These are phyloP conservation scores for Kregervanrija fluxuum DNA, from an alignment of 805 yeast species.

Conservation along the genomic window DNA sequence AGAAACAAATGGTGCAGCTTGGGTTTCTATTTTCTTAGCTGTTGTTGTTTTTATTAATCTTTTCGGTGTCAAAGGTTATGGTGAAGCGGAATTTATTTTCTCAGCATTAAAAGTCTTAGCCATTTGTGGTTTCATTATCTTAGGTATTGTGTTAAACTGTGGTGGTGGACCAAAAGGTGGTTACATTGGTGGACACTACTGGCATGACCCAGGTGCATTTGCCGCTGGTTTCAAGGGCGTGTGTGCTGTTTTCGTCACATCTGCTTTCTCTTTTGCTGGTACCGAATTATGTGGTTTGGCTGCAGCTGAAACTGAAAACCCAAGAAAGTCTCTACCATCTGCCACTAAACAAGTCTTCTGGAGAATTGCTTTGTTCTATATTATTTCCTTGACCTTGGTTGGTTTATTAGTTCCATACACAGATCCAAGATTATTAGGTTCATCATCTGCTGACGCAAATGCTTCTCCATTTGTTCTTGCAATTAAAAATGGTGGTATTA, in stretches of 20 bases:
- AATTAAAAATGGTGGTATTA: constrained; percentile 50
- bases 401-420: constrained; percentile 58
- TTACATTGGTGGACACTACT: constrained; percentile 52
- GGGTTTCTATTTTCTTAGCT: constrained; percentile 47
- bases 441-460: constrained; percentile 41
- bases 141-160: constrained; percentile 46
- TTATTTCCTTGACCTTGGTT: constrained; percentile 44
- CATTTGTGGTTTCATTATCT: constrained; percentile 49
- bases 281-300: constrained; percentile 60
- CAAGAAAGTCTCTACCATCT: constrained; percentile 52
- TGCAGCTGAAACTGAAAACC: constrained; percentile 59
- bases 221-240: constrained; percentile 53
- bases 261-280: constrained; percentile 60
- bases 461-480: constrained; percentile 78
- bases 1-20: constrained; percentile 42
- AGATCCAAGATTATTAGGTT: constrained; percentile 41
- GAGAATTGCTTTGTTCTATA: constrained; percentile 54
- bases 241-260: constrained; percentile 56
- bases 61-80: constrained; percentile 60
- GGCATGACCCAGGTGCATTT: constrained; percentile 55
- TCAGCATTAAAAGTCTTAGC: constrained; percentile 49
- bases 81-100: constrained; percentile 60
- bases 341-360: constrained; percentile 62
- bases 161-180: constrained; percentile 62
- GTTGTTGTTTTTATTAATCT: constrained; percentile 45